Evolutionary conservation across 495 filamentous ascomycete species (phyloP), one percentile per base, ranked within the genome.

Genomic region (Podospora tetraspora): DNA sequence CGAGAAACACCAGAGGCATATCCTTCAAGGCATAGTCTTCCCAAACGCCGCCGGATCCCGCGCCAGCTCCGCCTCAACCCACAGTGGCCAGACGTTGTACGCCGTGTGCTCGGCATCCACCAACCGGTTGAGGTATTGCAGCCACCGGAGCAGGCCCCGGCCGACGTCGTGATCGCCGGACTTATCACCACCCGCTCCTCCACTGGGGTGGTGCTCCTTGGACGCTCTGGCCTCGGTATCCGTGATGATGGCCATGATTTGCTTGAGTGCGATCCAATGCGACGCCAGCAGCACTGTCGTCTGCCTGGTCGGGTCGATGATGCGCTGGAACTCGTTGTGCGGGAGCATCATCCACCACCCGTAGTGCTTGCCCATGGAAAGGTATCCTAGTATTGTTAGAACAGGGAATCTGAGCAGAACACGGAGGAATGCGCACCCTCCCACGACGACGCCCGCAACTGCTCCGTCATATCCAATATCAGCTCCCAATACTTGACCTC

Each of bases 201-300:
- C 3, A 43, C 6, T 27, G 8, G 16, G 22, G 22, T 64, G 22
- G 27, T 72, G 68, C 64, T 56, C 52, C 62, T 74, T 70, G 9
- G 56, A 23, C 9, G 19, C 70, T 21, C 29, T 66, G 34, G 66
- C 57, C 71, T 83, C 78, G 27, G 68, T 69, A 27, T 76, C 72
- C 10, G 75, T 79, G 37, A 85, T 78, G 52, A 80, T 80, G 5
- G 79, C 80, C 83, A 89, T 84, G 73, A 88, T 81, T 63, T 84
- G 78, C 74, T 87, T 84, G 21, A 88, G 63, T 9, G 85, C 80
- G 57, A 89, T 82, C 77, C 86, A 89, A 77, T 89, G 87, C 43
- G 85, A 69, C 16, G 84, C 81, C 9, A 90, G 72, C n/a, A 89
- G 73, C 56, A 84, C 73, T 7, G 78, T 76, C 13, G 82, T 74